Base-by-base conservation (phyloP, 2,329 filamentous ascomycete genomes). In the Colletotrichum endophyticum region DNA sequence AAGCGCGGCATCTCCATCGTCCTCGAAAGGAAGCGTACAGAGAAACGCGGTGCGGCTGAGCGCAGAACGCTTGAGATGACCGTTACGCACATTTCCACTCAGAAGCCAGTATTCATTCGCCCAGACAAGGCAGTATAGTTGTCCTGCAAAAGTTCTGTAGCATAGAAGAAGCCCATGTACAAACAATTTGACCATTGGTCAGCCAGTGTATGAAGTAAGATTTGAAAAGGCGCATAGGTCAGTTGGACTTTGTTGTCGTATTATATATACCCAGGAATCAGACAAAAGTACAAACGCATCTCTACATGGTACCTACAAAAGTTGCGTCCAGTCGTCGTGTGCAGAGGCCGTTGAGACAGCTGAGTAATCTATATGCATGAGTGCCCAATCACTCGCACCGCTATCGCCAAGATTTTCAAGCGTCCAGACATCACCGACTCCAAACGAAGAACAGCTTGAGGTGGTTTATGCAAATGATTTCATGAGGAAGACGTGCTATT, bases 401-500 rank as follows among this genome's bases (percentile, higher is more conserved):
- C 44, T 13, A 13, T 53, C 12, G 44, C n/a, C 44, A 13, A 53
- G n/a, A 22, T 53, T 53, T 22, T 53, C 44, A 53, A 53, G n/a
- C 44, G 11, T 22, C 44, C 6, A 22, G 44, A 53, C 44, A 53
- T 53, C 44, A 25, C 44, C 44, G 44, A 53, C 44, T 25, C 44
- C 16, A 53, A 53, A 8, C 22, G n/a, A 53, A 53, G 44, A 22
- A 22, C 44, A 30, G 25, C 28, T 44, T 57, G 13, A 19, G 32
- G 12, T 56, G 62, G 53, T 69, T 68, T 56, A 76, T 76, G 71
- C 74, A 74, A 74, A 53, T 74, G 32, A 66, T 22, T 75, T 74
- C 64, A 68, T 70, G 57, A 68, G 69, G 70, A 73, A 76, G 59
- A 22, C 44, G 49, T 68, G 66, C 66, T 56, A 76, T 62, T 70